Evolutionary conservation across 441 rosid genomes (phyloP), one percentile per base, ranked within the genome.

Genomic region (Erodium trifolium): DNA sequence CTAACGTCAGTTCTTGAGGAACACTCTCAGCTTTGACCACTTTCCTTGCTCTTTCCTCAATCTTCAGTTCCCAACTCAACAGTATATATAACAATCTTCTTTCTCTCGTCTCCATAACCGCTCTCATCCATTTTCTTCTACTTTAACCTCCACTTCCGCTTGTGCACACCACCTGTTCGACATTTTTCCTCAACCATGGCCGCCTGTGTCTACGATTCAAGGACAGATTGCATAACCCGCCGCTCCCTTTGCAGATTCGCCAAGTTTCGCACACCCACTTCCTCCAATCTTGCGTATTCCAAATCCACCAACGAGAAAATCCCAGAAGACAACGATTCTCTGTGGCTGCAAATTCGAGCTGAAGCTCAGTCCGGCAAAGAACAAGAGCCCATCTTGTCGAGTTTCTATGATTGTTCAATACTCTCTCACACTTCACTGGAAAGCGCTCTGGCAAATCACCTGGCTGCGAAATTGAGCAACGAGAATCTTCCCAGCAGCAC

Each of bases 371-470:
- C 45, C 0, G 75, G 74, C 23, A 35, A 59, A n/a, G 14, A 64
- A 29, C 67, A 71, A 4, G 80, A 77, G 70, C 80, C 80, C 0
- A 14, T 77, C 62, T 71, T 77, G 59, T 65, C 51, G 6, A 68
- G 18, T 16, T 74, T 71, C 68, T 77, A 77, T 47, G 49, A 11
- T 47, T 65, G 65, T 27, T 68, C 67, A 2, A 18, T 77, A 13
- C 34, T 68, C 29, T 67, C 73, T 9, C 77, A 74, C 11, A 35
- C 6, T 64, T 73, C 78, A 3, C 29, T 74, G 11, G 78, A 77
- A 17, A 19, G 13, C 3, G 75, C 80, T 1, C 68, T 68, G 0
- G 70, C 77, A 17, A 67, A 68, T 27, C 72, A 27, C 65, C 68
- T 74, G 19, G 66, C 78, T 1, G 68, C 39, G 19, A 77, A 73